A percentile compares a stretch with the other conserved stretches of the same genome.
Conservation (phyloP, 768 basidiomycete genomes). For the Hericium coralloides region DNA sequence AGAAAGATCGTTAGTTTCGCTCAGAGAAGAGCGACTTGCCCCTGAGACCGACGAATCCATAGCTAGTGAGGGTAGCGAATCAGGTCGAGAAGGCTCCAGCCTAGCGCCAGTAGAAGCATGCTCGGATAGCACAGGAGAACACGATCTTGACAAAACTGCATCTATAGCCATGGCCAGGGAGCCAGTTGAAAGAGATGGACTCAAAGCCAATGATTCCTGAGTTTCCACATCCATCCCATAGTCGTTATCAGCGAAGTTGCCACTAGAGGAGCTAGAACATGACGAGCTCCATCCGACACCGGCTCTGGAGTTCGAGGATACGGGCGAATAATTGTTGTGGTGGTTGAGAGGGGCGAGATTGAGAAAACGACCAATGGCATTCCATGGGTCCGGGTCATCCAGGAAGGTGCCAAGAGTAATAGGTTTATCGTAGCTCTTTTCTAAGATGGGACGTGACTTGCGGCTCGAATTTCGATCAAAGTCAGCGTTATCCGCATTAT, state of each 20-base stretch:
- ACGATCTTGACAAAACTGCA: too few species aligned
- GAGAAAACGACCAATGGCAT: constrained; percentile 9
- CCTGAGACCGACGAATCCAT: too few species aligned
- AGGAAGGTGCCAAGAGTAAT: constrained; percentile 6
- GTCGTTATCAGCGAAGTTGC: background rate
- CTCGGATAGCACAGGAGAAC: too few species aligned
- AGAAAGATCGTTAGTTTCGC: background rate
- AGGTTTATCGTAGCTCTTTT: background rate
- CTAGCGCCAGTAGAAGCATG: too few species aligned
- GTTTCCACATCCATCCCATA: background rate
- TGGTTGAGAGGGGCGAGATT: constrained; percentile 2
- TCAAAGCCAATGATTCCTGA: background rate
- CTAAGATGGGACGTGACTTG: too few species aligned
- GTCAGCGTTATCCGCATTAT: too few species aligned
- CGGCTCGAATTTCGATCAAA: too few species aligned
- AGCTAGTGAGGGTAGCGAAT: too few species aligned
- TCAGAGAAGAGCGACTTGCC: too few species aligned
- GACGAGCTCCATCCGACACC: background rate
- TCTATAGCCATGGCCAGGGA: too few species aligned
- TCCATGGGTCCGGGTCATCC: constrained; percentile 8
- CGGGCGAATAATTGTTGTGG: background rate
- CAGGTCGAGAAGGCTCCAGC: too few species aligned
- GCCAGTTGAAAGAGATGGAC: background rate
- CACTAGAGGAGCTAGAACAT: too few species aligned
- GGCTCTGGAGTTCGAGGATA: background rate